A percentile compares a stretch with the other conserved stretches of the same genome.
Evolutionary conservation across 495 filamentous ascomycete genomes (phyloP).

Genomic region (Penicillium arizonense): DNA sequence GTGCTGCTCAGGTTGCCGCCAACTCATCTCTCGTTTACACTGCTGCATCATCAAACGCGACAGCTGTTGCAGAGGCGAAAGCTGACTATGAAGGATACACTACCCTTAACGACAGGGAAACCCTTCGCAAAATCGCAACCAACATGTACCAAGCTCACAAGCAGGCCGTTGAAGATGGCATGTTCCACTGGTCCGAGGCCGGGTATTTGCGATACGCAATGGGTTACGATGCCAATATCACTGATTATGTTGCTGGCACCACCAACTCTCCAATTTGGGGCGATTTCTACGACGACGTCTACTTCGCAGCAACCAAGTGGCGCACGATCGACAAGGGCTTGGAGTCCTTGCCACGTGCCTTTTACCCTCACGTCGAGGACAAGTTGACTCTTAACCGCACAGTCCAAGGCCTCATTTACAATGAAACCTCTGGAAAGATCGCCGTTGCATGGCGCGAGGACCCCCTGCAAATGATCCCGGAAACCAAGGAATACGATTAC

Average conservation of each 20-base stretch:
- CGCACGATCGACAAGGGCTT: constrained; percentile 65
- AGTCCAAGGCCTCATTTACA: constrained; percentile 45
- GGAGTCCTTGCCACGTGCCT: constrained; percentile 57
- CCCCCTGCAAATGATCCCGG: constrained; percentile 36
- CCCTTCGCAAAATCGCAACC: constrained; percentile 43
- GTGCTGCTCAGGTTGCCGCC: constrained; percentile 31
- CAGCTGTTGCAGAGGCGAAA: constrained; percentile 36
- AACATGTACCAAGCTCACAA: constrained; percentile 68
- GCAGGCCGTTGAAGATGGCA: constrained; percentile 22
- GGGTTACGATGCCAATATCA: constrained; percentile 51
- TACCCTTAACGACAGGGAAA: constrained; percentile 21
- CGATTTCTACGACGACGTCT: constrained; percentile 47
- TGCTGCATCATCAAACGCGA: constrained; percentile 27
- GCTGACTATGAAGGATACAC: constrained; percentile 29
- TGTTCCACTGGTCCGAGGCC: constrained; percentile 59
- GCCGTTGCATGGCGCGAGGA: constrained; percentile 47
- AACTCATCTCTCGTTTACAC: constrained; percentile 31
- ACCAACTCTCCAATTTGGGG: constrained; percentile 26
- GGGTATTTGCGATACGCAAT: constrained; percentile 60
- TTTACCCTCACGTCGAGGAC: constrained; percentile 56
- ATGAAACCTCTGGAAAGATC: constrained; percentile 40
- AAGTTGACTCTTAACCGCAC: constrained; percentile 53
- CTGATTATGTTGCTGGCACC: constrained; percentile 42
- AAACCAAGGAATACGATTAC: constrained; percentile 60
- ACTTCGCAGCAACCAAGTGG: constrained; percentile 60